Base-by-base conservation (phyloP, 495 filamentous ascomycete species). In the Talaromyces thailandensis region DNA sequence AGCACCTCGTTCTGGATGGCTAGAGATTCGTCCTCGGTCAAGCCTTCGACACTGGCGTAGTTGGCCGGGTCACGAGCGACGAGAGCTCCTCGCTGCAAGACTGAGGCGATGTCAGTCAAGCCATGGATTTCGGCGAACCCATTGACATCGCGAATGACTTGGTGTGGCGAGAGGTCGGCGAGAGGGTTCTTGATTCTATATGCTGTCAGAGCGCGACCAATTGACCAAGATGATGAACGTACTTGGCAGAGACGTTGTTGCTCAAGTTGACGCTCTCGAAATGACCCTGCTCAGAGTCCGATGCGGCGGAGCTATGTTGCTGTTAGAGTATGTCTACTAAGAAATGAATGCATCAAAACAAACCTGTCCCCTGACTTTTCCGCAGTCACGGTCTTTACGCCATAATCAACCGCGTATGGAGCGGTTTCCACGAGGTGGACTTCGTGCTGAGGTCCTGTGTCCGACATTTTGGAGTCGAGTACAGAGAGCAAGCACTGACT, bases 161-260 rank as follows among this genome's bases (percentile, higher is more conserved):
- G 70, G 4, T 72, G 70, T 14, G 75, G 74, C 28, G 78, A 76
- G 62, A 88, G 75, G 29, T 79, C 77, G n/a, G 79, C 77, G 4
- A 88, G 75, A 23, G 85, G 85, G 60, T 88, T 88, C 63, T 81
- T 81, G 69, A 88, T 86, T 63, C 81, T 85, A 61, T 11, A n/a
- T 21, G 18, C 4, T 14, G 32, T 71, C 62, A 64, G 66, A 8
- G 28, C n/a, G 35, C 29, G 9, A n/a, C 26, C 29, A 52, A 31
- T 31, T 24, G 24, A 50, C 3, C 4, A 9, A 8, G 16, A 21
- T 16, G 18, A 62, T 59, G 11, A 16, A 66, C 1, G 40, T 69
- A 82, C 81, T 74, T 81, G 24, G 76, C 82, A 25, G 77, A 75
- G 4, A 75, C 61, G 63, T 84, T 83, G 53, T 75, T 74, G 66